phyloP scores from a whole-genome alignment of 1,139 yeast genomes.

The Kodamaea fungicola region DNA sequence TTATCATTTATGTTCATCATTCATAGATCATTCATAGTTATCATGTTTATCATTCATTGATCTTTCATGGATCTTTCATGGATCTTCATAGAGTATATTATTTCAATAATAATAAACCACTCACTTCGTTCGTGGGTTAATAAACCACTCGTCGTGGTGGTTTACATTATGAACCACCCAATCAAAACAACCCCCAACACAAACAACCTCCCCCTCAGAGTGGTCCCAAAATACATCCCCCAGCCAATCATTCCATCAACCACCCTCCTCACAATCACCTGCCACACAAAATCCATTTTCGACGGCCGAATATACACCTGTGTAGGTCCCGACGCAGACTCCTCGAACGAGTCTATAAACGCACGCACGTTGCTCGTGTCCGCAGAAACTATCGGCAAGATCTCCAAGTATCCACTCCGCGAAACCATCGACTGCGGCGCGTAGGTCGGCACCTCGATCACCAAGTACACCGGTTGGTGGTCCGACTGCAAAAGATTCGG shows the following conservation, averaged over 20 bases:
- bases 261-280: conserved; percentile 25
- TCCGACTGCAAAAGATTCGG: conserved; percentile 33
- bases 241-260: conserved; percentile 39
- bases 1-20: too few species aligned
- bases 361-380: conserved; percentile 14
- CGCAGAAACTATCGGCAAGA: conserved; percentile 25
- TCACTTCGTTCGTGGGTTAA: too few species aligned
- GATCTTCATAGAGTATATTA: too few species aligned
- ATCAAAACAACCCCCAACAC: conserved; percentile 12
- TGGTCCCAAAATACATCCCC: conserved; percentile 36
- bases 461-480: conserved; percentile 45
- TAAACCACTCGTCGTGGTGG: too few species aligned
- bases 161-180: conserved; percentile 1
- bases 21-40: too few species aligned
- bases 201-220: conserved; percentile 37
- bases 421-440: conserved; percentile 44
- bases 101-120: too few species aligned
- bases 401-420: conserved; percentile 38
- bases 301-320: conserved; percentile 44
- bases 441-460: conserved; percentile 37
- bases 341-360: conserved; percentile 12
- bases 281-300: conserved; percentile 29
- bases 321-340: conserved; percentile 39
- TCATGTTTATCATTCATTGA: too few species aligned
- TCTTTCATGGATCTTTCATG: too few species aligned